These are phyloP conservation scores for Cystobasidium ongulense DNA, from an alignment of 768 basidiomycete genomes.

Conservation along the genomic window DNA sequence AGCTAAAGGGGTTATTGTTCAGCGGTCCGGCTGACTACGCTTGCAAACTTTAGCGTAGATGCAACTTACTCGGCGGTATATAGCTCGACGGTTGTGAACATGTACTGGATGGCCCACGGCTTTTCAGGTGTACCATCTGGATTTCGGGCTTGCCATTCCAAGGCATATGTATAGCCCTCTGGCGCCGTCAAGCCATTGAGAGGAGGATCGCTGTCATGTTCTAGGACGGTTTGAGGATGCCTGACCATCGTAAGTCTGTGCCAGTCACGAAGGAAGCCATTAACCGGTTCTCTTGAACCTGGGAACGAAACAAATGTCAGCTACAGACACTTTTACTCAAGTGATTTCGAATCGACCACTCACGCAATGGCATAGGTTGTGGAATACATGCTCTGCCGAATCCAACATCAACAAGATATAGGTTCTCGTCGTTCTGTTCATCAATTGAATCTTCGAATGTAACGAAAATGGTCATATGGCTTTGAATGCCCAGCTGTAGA, in stretches of 20 bases:
- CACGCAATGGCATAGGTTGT: background rate
- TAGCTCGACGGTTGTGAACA: background rate
- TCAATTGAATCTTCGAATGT: background rate
- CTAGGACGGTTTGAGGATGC: background rate
- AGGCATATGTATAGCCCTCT: background rate
- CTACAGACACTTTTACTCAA: background rate
- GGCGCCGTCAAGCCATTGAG: background rate
- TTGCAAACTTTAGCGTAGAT: background rate
- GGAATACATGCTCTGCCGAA: background rate
- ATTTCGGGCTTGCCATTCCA: background rate
- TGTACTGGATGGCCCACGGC: background rate
- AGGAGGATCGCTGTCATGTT: background rate
- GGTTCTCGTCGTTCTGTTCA: background rate
- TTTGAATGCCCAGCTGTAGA: background rate
- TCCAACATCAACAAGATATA: background rate
- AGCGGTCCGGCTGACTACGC: background rate
- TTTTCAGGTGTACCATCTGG: background rate
- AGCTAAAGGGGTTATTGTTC: background rate
- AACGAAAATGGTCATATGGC: constrained; percentile 11
- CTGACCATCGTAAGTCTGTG: background rate
- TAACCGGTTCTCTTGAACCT: background rate
- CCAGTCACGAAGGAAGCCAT: background rate
- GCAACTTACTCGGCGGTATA: background rate
- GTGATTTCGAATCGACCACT: background rate
- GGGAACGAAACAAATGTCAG: background rate